A percentile compares a stretch with the other conserved stretches of the same genome.
phyloP scores from a whole-genome alignment of 2,329 filamentous ascomycete species.

The Aspergillus neotritici region DNA sequence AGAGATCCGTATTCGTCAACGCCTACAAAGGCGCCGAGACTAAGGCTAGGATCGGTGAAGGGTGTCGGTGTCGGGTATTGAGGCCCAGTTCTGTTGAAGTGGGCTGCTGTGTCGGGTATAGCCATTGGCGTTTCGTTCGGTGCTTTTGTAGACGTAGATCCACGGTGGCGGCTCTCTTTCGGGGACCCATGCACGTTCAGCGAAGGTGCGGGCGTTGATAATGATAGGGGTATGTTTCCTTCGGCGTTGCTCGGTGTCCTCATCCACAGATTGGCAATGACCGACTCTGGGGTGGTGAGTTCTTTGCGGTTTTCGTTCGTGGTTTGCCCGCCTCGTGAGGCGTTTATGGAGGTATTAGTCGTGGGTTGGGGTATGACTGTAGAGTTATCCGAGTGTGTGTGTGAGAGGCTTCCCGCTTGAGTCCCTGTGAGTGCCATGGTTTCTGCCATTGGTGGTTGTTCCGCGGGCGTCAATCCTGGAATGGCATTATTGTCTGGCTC shows the following conservation, averaged over 20 bases:
- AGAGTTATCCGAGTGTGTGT: no score
- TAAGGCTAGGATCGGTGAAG: conserved; percentile 25
- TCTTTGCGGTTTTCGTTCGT: conserved; percentile 8
- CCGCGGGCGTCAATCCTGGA: background rate
- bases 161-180: conserved; percentile 13
- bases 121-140: conserved; percentile 13
- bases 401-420: no score
- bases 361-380: no score
- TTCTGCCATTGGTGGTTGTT: background rate
- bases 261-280: conserved; percentile 26
- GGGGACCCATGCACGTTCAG: conserved; percentile 18
- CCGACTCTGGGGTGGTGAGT: conserved; percentile 15
- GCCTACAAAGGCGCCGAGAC: conserved; percentile 24
- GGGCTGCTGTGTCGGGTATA: conserved; percentile 19
- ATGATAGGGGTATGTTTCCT: conserved; percentile 19
- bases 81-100: conserved; percentile 15
- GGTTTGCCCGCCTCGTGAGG: conserved; percentile 2
- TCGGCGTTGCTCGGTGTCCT: conserved; percentile 21
- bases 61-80: conserved; percentile 21
- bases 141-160: conserved; percentile 16
- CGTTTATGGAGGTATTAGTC: background rate
- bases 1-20: conserved; percentile 26
- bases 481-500: conserved; percentile 10
- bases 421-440: no score
- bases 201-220: conserved; percentile 26